phyloP scores from a whole-genome alignment of 306 rosid species.

The Cercis canadensis region DNA sequence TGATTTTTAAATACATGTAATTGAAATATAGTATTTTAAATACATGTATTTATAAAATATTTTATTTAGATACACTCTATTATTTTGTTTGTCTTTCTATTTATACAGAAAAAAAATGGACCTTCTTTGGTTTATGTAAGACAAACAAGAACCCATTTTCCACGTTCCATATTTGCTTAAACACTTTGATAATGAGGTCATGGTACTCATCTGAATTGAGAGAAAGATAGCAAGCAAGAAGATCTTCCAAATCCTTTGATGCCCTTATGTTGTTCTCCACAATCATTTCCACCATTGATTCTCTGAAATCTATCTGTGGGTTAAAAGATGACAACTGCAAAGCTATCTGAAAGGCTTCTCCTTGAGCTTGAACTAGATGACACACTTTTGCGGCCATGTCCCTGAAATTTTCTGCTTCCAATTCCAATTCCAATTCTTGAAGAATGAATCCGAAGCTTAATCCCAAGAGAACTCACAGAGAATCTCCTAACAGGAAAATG shows the following conservation, averaged over 20 bases:
- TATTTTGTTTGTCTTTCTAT: no score
- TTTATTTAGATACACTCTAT: no score
- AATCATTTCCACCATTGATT: slow-evolving; percentile 93
- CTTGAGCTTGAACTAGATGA: slow-evolving; percentile 39
- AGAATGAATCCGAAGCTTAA: slow-evolving; percentile 56
- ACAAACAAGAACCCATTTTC: no score
- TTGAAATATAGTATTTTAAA: no score
- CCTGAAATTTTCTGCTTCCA: slow-evolving; percentile 33
- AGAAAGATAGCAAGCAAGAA: slow-evolving; percentile 85
- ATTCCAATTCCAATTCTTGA: slow-evolving; percentile 50
- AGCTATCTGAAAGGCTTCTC: slow-evolving; percentile 60
- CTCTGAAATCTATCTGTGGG: slow-evolving; percentile 73
- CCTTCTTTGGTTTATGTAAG: no score
- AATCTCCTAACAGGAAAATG: slow-evolving; percentile 36
- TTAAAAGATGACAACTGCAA: slow-evolving; percentile 71
- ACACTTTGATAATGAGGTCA: slow-evolving; percentile 66
- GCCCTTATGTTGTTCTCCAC: slow-evolving; percentile 72
- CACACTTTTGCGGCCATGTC: slow-evolving; percentile 46
- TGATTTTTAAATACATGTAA: no score
- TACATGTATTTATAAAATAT: no score
- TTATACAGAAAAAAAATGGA: no score
- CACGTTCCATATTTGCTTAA: slow-evolving; percentile 96
- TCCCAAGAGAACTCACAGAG: slow-evolving; percentile 43
- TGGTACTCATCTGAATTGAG: slow-evolving; percentile 81
- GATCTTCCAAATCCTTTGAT: slow-evolving; percentile 83